A percentile compares a stretch with the other conserved stretches of the same genome.
phyloP scores from a whole-genome alignment of 306 rosid species.

The Corylus americana region DNA sequence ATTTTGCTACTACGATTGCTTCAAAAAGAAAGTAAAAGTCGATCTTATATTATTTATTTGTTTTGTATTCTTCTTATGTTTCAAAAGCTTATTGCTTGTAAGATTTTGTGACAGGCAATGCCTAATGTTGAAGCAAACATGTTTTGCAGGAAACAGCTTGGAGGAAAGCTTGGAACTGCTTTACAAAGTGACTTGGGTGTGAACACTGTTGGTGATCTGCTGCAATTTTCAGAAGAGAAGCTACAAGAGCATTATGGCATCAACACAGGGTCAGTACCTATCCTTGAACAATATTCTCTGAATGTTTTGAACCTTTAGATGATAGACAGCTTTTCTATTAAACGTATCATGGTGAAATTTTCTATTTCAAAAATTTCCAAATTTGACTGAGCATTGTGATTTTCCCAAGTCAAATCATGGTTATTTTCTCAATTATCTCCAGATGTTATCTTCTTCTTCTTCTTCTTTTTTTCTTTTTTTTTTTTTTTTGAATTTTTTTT shows the following conservation, averaged over 20 bases:
- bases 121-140: constrained; percentile 25
- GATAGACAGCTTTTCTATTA: constrained; percentile 8
- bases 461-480: no score
- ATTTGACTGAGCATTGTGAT: background rate
- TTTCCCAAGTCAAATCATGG: background rate
- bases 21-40: background rate
- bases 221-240: constrained; percentile 83
- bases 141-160: constrained; percentile 88
- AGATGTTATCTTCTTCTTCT: no score
- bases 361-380: background rate
- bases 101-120: constrained; percentile 8
- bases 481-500: no score
- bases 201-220: constrained; percentile 77
- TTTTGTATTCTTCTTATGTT: constrained; percentile 19
- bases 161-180: constrained; percentile 93
- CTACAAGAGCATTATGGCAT: constrained; percentile 81
- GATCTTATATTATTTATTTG: constrained; percentile 13
- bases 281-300: constrained; percentile 24
- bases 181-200: constrained; percentile 80
- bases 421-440: background rate
- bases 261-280: constrained; percentile 71
- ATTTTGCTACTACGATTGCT: background rate
- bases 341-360: background rate
- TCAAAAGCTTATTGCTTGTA: constrained; percentile 5
- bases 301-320: constrained; percentile 11